phyloP scores from a whole-genome alignment of 306 rosid species.

The Pachyrhizus erosus region DNA sequence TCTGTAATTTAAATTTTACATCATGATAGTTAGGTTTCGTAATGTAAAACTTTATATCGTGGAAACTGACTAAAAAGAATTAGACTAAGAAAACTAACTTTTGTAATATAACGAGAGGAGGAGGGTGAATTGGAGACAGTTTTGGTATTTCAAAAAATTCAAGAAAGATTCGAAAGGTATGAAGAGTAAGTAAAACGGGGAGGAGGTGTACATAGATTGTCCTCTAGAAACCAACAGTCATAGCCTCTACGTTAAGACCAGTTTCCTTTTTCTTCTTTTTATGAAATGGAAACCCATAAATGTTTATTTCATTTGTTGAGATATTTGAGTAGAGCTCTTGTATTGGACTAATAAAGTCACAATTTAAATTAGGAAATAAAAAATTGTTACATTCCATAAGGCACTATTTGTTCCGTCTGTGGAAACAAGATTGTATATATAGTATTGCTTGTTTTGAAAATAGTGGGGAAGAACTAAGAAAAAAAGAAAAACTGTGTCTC shows the following conservation, averaged over 20 bases:
- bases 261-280: not conserved
- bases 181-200: not conserved
- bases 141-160: not conserved
- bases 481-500: not conserved
- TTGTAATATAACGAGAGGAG: no score
- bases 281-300: not conserved
- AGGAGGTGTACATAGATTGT: not conserved
- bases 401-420: not conserved
- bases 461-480: slow-evolving; percentile 16
- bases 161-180: not conserved
- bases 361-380: not conserved
- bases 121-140: no score
- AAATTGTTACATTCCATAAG: not conserved
- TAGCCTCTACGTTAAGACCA: not conserved
- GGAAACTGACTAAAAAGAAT: no score
- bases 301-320: not conserved
- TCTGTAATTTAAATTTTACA: no score
- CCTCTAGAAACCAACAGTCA: not conserved
- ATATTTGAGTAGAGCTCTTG: not conserved
- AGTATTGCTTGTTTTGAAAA: not conserved
- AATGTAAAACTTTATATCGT: no score
- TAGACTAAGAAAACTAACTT: no score
- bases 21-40: no score
- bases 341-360: not conserved
- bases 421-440: not conserved